Conservation (phyloP, 768 basidiomycete species). For the Trametes cinnabarina region DNA sequence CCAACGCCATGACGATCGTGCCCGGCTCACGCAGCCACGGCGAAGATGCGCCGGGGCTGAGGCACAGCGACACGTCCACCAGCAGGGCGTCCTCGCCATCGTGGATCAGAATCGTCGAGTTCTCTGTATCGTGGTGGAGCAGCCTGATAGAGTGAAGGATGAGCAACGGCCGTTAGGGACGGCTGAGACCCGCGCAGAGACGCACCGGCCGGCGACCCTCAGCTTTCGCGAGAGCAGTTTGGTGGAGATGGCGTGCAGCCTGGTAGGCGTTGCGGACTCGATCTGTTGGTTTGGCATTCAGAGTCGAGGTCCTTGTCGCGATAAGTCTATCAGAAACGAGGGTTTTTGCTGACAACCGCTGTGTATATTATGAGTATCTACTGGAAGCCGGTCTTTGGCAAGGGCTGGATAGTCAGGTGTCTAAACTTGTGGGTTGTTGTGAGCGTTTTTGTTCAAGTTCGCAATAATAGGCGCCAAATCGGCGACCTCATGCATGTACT, state of each 20-base stretch:
- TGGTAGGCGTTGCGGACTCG: conserved; percentile 32
- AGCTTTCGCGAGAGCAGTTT: conserved; percentile 49
- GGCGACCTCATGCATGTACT: no score
- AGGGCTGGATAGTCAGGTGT: background rate
- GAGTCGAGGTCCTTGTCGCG: background rate
- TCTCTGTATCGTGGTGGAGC: conserved; percentile 51
- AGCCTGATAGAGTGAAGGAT: conserved; percentile 39
- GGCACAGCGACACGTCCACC: conserved; percentile 55
- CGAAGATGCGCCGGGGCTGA: conserved; percentile 33
- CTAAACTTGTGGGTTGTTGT: background rate
- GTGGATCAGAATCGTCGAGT: conserved; percentile 47
- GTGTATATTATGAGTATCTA: no score
- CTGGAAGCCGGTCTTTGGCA: no score
- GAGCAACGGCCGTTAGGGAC: background rate
- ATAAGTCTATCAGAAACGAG: no score
- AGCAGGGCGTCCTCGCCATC: conserved; percentile 51
- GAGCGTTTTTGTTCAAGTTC: background rate
- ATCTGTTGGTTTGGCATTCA: conserved; percentile 17
- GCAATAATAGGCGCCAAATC: background rate
- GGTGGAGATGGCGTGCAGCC: conserved; percentile 40
- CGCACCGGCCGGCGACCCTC: conserved; percentile 59
- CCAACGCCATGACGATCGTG: conserved; percentile 51
- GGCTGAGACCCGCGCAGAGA: conserved; percentile 1
- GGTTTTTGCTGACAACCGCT: no score
- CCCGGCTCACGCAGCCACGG: conserved; percentile 56